Percentiles rank a stretch among this genome's conserved stretches.
These are phyloP conservation scores for Actinomucor elegans DNA, from an alignment of 371 early-diverging fungal genomes.

Conservation along the genomic window DNA sequence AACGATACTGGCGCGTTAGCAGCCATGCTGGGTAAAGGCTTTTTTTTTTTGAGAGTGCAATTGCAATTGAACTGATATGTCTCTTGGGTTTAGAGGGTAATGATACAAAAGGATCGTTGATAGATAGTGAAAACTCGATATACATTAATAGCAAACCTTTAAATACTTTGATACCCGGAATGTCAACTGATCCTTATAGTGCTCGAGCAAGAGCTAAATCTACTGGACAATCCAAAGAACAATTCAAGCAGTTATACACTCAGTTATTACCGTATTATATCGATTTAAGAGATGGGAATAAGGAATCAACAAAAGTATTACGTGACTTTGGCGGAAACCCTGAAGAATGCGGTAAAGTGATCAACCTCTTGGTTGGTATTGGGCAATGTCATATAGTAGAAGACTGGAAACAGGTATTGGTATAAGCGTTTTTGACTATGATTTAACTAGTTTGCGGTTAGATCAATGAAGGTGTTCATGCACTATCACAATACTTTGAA, in stretches of 20 bases:
- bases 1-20: conserved; percentile 35
- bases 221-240: conserved; percentile 61
- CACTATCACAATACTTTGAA: conserved; percentile 80
- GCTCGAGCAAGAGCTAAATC: conserved; percentile 54
- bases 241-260: conserved; percentile 64
- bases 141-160: conserved; percentile 50
- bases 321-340: conserved; percentile 68
- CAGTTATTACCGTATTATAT: conserved; percentile 72
- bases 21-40: conserved; percentile 12
- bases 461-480: conserved; percentile 56
- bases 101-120: conserved; percentile 27
- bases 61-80: too few relatives aligned
- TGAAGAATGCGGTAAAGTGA: conserved; percentile 63
- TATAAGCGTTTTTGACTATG: too few relatives aligned
- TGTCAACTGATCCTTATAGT: conserved; percentile 56
- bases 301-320: conserved; percentile 66
- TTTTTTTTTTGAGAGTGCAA: neutral
- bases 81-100: conserved; percentile 2
- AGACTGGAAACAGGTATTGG: conserved; percentile 56
- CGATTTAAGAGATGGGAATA: conserved; percentile 63
- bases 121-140: conserved; percentile 34
- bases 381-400: conserved; percentile 54
- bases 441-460: conserved; percentile 1
- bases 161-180: conserved; percentile 57
- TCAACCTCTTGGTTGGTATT: conserved; percentile 61